Evolutionary conservation across 169 alveolate genomes (phyloP), one percentile per base, ranked within the genome.

Genomic region (Plasmodium chabaudi): DNA sequence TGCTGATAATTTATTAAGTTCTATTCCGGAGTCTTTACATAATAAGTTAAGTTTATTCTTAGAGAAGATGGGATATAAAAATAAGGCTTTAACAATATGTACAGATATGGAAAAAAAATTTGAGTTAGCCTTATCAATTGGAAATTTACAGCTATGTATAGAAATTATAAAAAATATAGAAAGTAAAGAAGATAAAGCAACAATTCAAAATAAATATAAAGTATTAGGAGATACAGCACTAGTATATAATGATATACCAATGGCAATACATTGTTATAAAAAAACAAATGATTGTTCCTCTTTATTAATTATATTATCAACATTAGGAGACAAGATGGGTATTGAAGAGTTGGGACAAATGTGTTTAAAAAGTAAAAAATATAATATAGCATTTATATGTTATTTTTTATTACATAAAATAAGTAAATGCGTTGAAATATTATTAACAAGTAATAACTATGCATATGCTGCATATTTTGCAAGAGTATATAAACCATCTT

Each of bases 21-120:
- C 47, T 10, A 90, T 95, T 13, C 97, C 97, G 44, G 91, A 93
- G 21, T 53, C 93, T n/a, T 89, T 93, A 73, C 93, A 88, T 71
- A 97, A 97, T 67, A 97, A 95, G 74, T 93, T 97, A 65, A 97
- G 99, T 42, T 94, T 95, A 67, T 97, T 98, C 89, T 87, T 97
- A 86, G 99, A 97, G 56, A 89, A 95, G 19, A 92, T 96, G 55
- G 98, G 98, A 39, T 91, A 95, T 70, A 95, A 95, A 87, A 97
- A 97, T 68, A 79, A 94, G 87, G 98, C 99, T 34, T 95, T 96
- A 73, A 75, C 93, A 57, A 93, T 97, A 27, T 94, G 99, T 25
- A 92, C 84, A 12, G 98, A 98, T 89, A 92, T 91, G 53, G 99
- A 97, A 73, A 98, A 97, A 64, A 96, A 96, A 89, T 97, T 98